Conservation (phyloP, 2,329 filamentous ascomycete species). For the Ophidiomyces ophidiicola region DNA sequence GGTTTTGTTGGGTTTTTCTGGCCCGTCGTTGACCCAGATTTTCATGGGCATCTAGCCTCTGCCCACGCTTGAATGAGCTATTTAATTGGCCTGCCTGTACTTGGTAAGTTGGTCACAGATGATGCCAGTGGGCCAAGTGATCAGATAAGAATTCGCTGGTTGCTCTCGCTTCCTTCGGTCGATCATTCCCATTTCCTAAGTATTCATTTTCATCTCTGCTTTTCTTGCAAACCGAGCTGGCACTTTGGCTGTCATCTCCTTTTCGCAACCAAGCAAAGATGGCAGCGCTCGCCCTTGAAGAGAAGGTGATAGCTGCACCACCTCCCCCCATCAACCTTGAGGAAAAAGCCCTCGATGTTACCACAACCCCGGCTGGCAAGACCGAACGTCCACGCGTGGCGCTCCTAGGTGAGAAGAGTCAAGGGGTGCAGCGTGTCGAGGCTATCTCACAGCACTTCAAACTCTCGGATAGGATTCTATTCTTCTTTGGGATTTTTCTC, state of each 20-base stretch:
- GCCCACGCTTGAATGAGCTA: too few relatives aligned
- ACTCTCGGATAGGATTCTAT: conserved; percentile 40
- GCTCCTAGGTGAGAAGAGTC: conserved; percentile 25
- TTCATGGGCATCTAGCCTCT: too few relatives aligned
- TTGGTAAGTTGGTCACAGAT: too few relatives aligned
- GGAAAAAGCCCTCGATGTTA: conserved; percentile 1
- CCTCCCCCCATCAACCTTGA: not conserved
- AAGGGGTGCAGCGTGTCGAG: conserved; percentile 50
- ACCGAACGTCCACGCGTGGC: not conserved
- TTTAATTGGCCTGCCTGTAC: too few relatives aligned
- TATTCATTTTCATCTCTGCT: not conserved
- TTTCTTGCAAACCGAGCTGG: too few relatives aligned
- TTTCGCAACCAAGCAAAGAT: not conserved
- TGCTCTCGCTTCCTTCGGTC: not conserved
- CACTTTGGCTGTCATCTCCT: not conserved
- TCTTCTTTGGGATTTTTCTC: conserved; percentile 52
- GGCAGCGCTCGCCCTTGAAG: not conserved
- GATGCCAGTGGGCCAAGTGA: too few relatives aligned
- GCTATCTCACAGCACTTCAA: conserved; percentile 44
- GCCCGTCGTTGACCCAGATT: too few relatives aligned
- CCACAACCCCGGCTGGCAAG: not conserved
- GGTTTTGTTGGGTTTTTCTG: too few relatives aligned
- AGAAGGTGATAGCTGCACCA: not conserved
- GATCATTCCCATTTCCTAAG: not conserved
- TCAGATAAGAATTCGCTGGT: too few relatives aligned